Evolutionary conservation across 169 alveolate genomes (phyloP).

Genomic region (Eimeria sp.): DNA sequence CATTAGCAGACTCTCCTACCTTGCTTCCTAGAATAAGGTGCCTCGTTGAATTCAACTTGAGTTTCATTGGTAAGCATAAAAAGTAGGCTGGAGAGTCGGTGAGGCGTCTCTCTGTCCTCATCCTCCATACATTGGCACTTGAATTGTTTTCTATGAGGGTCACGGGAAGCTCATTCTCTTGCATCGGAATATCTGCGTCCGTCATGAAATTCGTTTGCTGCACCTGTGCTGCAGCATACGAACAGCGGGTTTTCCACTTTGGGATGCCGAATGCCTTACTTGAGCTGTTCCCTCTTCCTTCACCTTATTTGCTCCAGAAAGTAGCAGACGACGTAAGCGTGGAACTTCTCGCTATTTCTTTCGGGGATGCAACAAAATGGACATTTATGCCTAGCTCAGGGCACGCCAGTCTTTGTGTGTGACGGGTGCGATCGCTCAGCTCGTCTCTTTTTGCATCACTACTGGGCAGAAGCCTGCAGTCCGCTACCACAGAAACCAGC

Average conservation of each 20-base stretch:
- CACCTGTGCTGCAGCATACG: constrained; percentile 74
- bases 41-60: constrained; percentile 82
- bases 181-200: background rate
- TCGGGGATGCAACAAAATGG: background rate
- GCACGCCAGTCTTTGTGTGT: background rate
- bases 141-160: background rate
- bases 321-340: constrained; percentile 70
- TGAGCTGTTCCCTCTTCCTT: constrained; percentile 73
- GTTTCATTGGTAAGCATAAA: constrained; percentile 74
- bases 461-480: constrained; percentile 79
- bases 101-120: background rate
- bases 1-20: constrained; percentile 58
- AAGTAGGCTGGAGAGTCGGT: background rate
- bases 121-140: background rate
- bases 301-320: constrained; percentile 51
- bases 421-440: constrained; percentile 34
- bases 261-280: constrained; percentile 67
- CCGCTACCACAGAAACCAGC: constrained; percentile 76
- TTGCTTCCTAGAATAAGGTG: constrained; percentile 76
- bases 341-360: background rate
- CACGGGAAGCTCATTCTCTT: background rate
- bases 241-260: constrained; percentile 80
- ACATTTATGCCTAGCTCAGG: background rate
- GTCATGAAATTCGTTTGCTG: background rate
- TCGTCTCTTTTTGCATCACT: constrained; percentile 75